Evolutionary conservation across 768 basidiomycete species (phyloP).

Genomic region (Favolaschia claudopus): DNA sequence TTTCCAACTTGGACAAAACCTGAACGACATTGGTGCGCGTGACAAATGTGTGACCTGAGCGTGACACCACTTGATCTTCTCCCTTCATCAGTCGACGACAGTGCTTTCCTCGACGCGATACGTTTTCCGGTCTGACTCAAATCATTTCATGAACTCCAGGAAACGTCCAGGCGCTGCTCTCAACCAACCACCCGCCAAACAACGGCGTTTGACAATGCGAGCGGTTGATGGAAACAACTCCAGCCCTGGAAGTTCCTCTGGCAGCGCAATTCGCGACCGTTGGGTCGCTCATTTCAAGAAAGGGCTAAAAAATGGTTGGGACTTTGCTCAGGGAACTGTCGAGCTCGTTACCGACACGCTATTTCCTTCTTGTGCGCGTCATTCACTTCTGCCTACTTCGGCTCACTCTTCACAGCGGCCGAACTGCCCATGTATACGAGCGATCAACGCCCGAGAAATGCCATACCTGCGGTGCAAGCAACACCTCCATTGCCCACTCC

Average conservation of each 20-base stretch:
- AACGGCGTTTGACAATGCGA: slow-evolving; percentile 18
- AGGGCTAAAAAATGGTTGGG: slow-evolving; percentile 17
- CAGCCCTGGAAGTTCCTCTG: slow-evolving; percentile 16
- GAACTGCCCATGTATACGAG: slow-evolving; percentile 15
- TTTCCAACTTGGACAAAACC: no score
- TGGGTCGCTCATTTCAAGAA: slow-evolving; percentile 19
- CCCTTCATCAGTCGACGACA: no score
- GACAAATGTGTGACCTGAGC: no score
- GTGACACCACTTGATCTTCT: no score
- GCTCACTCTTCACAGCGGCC: slow-evolving; percentile 7
- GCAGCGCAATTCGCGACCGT: slow-evolving; percentile 11
- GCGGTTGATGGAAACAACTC: slow-evolving; percentile 2
- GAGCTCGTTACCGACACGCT: slow-evolving; percentile 20
- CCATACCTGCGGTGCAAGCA: neutral
- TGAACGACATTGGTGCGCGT: no score
- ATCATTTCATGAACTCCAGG: slow-evolving; percentile 10
- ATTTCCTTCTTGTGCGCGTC: slow-evolving; percentile 10
- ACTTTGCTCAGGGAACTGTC: slow-evolving; percentile 15
- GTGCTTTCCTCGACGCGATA: no score
- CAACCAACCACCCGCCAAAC: slow-evolving; percentile 11
- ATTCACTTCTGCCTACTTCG: neutral
- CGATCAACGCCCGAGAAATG: neutral
- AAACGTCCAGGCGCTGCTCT: slow-evolving; percentile 10
- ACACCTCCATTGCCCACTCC: slow-evolving; percentile 4
- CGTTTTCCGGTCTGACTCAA: neutral